Evolutionary conservation across 148 eudicot genomes (phyloP).

Genomic region (Silene latifolia): DNA sequence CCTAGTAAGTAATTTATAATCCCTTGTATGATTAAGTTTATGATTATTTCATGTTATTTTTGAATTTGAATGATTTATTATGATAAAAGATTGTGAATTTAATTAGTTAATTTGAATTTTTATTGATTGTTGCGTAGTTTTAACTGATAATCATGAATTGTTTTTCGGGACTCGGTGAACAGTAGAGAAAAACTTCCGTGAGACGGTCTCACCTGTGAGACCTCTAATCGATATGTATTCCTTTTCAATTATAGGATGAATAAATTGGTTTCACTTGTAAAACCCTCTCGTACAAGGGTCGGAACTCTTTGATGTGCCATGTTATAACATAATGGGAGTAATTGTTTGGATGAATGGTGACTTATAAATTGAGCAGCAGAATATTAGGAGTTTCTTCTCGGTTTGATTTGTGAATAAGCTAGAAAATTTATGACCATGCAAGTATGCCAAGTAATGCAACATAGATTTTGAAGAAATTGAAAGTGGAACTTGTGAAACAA

Average conservation of each 20-base stretch:
- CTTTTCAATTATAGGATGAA: not conserved
- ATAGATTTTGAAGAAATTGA: not conserved
- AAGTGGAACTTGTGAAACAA: not conserved
- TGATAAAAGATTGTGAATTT: conserved; percentile 3
- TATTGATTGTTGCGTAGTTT: not conserved
- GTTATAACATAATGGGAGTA: not conserved
- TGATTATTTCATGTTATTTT: not conserved
- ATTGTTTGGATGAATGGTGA: no score
- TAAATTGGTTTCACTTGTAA: not conserved
- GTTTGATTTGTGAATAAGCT: not conserved
- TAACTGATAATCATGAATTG: not conserved
- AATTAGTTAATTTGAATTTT: not conserved
- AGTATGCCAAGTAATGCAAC: not conserved
- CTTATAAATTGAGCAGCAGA: no score
- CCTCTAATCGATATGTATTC: no score
- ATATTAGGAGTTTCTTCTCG: no score
- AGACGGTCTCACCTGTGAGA: not conserved
- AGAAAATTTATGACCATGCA: not conserved
- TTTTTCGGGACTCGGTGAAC: not conserved
- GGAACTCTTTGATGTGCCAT: not conserved
- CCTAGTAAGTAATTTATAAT: conserved; percentile 26
- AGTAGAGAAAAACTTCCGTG: no score
- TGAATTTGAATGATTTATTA: conserved; percentile 1
- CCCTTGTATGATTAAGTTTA: not conserved
- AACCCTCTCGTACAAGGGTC: not conserved